Conservation (phyloP, 306 rosid genomes). For the Malus asiatica region DNA sequence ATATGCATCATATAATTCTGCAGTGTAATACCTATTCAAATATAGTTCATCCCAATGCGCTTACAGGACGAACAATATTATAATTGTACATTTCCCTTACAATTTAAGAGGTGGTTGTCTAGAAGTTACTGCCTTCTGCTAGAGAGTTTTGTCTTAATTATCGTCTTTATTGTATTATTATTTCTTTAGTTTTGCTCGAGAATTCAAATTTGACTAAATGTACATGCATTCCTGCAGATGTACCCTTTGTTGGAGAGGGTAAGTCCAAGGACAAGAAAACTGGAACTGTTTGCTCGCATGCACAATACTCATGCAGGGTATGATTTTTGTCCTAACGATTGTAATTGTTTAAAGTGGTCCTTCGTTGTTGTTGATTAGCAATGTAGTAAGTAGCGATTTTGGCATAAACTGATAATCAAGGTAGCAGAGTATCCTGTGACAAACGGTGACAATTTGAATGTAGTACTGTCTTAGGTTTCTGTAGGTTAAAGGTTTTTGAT, state of each 20-base stretch:
- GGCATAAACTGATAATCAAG: background rate
- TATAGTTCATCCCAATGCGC: background rate
- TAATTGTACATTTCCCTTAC: background rate
- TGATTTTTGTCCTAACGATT: constrained; percentile 19
- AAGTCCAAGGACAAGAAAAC: constrained; percentile 97
- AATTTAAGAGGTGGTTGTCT: background rate
- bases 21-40: background rate
- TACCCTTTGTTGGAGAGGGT: constrained; percentile 94
- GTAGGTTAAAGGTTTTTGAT: background rate
- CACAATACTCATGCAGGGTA: constrained; percentile 99
- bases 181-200: background rate
- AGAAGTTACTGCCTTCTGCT: constrained; percentile 4
- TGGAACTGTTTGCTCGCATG: constrained; percentile 96
- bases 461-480: background rate
- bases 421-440: background rate
- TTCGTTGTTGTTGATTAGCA: background rate
- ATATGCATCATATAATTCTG: background rate
- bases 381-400: background rate
- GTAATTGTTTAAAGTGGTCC: background rate
- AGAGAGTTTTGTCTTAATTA: background rate
- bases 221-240: constrained; percentile 51
- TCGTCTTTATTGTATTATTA: background rate
- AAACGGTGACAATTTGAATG: background rate
- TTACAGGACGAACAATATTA: background rate
- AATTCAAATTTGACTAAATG: constrained; percentile 5